These are phyloP conservation scores for Paxillus rubicundulus DNA, from an alignment of 768 basidiomycete genomes.

Conservation along the genomic window DNA sequence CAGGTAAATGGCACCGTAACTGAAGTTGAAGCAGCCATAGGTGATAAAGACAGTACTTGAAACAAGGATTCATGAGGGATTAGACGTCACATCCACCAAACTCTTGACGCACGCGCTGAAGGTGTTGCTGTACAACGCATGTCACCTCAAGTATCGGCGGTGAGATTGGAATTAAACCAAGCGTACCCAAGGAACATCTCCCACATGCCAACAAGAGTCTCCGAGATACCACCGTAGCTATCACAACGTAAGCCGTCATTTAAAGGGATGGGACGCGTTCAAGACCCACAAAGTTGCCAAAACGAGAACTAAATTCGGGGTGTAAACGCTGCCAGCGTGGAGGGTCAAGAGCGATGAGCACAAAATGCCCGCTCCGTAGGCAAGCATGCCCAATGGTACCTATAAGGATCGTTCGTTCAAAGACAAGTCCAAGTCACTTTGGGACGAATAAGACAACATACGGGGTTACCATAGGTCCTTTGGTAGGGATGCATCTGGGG, in stretches of 20 bases:
- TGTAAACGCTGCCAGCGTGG: constrained; percentile 14
- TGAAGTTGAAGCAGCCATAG: constrained; percentile 30
- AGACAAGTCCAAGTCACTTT: too few species aligned
- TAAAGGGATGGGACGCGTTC: background rate
- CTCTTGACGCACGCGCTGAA: constrained; percentile 23
- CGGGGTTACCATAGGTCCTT: too few species aligned
- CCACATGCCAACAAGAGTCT: constrained; percentile 32
- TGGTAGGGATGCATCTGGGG: too few species aligned
- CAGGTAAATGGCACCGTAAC: constrained; percentile 27
- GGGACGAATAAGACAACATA: too few species aligned
- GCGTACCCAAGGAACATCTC: constrained; percentile 31
- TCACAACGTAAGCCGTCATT: background rate
- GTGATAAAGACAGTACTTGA: constrained; percentile 26
- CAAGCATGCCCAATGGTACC: constrained; percentile 29
- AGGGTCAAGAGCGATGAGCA: constrained; percentile 29
- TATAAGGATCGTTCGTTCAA: background rate
- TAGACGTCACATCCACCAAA: background rate
- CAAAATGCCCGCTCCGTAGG: constrained; percentile 29
- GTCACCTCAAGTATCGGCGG: constrained; percentile 4
- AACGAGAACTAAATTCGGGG: constrained; percentile 26
- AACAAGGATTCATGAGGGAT: background rate
- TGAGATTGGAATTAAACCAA: background rate
- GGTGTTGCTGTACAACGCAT: constrained; percentile 19
- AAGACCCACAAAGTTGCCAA: constrained; percentile 27
- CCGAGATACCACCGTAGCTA: constrained; percentile 32